Base-by-base conservation (phyloP, 306 rosid species). In the Rubus idaeus region DNA sequence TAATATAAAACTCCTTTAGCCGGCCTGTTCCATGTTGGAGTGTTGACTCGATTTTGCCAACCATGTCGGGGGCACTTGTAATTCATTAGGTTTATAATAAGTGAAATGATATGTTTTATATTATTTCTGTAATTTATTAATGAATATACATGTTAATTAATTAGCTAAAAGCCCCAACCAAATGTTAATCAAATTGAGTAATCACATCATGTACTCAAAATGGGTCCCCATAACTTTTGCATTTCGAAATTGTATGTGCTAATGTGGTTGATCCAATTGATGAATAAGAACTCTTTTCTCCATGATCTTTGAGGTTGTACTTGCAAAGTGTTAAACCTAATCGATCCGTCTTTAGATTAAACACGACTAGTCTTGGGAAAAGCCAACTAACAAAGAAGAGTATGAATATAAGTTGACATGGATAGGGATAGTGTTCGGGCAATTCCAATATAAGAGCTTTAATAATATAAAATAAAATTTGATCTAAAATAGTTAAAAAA, bases 31-130 rank as follows among this genome's bases (percentile, higher is more conserved):
- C 74, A 6, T 50, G 40, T 49, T 49, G 8, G 45, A 23, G 70
- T 55, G 37, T 77, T 70, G 73, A 83, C 78, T 52, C 20, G 20
- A 64, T 39, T 77, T 10, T 71, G 79, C 81, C 85, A 80, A 83
- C 72, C 65, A 66, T 0, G 64, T 78, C 2, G 77, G 72, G 67
- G 39, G 37, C 70, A 53, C 71, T 80, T 49, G 46, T 56, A 76
- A 14, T 30, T 49, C 51, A 21, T 46, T 8, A 17, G 4, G 60
- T 18, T 69, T 71, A 53, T 71, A 10, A 14, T 8, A 50, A 50
- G n/a, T 17, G 39, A 50, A 37, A 4, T 6, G n/a, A 30, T 35
- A 26, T 17, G 35, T 12, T 23, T 26, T 37, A 50, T 50, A 70
- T 35, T 51, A 70, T 30, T 6, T 50, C 35, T 17, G 12, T 30